These are phyloP conservation scores for Penicillium turbatum DNA, from an alignment of 495 filamentous ascomycete genomes.

Conservation along the genomic window DNA sequence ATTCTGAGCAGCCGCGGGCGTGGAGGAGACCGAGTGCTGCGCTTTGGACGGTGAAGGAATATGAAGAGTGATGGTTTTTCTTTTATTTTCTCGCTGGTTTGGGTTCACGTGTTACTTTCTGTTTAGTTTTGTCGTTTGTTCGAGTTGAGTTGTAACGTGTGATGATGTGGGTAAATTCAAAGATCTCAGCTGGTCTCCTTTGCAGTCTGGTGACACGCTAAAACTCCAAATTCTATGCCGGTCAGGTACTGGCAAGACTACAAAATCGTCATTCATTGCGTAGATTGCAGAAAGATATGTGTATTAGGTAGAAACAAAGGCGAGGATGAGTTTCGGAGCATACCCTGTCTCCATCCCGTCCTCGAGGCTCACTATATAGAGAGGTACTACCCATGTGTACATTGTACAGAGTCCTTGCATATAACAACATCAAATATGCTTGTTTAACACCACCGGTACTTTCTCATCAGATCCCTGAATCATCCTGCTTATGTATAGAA, in stretches of 20 bases:
- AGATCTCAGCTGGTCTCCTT: too few species aligned
- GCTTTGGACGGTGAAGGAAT: constrained; percentile 39
- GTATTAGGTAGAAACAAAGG: too few species aligned
- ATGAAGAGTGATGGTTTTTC: constrained; percentile 10
- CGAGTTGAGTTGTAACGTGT: too few species aligned
- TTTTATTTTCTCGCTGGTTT: neutral
- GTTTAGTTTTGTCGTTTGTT: neutral
- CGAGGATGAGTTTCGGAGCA: too few species aligned
- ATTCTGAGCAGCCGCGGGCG: constrained; percentile 42
- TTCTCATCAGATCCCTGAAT: neutral
- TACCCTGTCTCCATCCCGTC: too few species aligned
- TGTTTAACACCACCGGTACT: neutral
- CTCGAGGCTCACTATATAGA: neutral
- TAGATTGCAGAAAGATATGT: too few species aligned
- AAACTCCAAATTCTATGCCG: too few species aligned
- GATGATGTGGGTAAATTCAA: neutral
- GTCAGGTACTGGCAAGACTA: too few species aligned
- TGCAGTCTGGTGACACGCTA: too few species aligned
- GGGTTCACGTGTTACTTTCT: neutral
- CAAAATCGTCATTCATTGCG: too few species aligned
- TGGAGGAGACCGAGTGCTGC: constrained; percentile 40
- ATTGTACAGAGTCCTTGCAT: neutral
- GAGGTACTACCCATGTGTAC: neutral
- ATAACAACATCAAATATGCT: neutral
- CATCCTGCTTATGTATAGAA: neutral